Evolutionary conservation across 441 rosid species (phyloP), one percentile per base, ranked within the genome.

Genomic region (Erodium texanum): DNA sequence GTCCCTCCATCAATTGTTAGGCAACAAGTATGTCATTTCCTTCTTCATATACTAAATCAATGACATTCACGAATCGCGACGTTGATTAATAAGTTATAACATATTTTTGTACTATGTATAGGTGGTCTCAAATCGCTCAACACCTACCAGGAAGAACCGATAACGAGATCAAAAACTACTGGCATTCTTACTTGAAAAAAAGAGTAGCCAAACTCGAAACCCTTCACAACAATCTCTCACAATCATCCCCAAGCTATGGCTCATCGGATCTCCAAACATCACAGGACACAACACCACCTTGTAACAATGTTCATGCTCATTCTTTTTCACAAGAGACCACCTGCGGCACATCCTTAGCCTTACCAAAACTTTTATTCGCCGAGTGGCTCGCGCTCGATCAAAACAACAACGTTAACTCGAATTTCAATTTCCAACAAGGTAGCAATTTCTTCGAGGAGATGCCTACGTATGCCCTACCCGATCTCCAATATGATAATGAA

Each of bases 171-270:
- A 92, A 92, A 77, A 92, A 92, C 70, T 79, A 85, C 56, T 92
- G 96, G 93, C 98, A 92, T 80, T 85, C 98, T 10, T 83, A 86
- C 76, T 73, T 92, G 75, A 90, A 92, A 79, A 92, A 90, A 73
- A 86, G 69, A 68, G 41, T 72, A 23, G 65, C 78, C 36, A 82
- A 86, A 75, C 32, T 71, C 29, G 80, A 76, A 75, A 73, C 48
- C 71, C 67, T 71, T 72, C 82, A 20, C 65, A 67, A 67, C 71
- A 56, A 11, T 7, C 45, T 54, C 62, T 64, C 19, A 68, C n/a
- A n/a, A n/a, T 69, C 68, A 69, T 24, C 50, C 73, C 70, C 79
- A 3, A 43, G 70, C 69, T 69, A 29, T 11, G 76, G 77, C 0
- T 72, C 85, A 18, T 62, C 74, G 63, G 65, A 50, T 8, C 66